phyloP scores from a whole-genome alignment of 129 eudicot species.

The Apium graveolens region DNA sequence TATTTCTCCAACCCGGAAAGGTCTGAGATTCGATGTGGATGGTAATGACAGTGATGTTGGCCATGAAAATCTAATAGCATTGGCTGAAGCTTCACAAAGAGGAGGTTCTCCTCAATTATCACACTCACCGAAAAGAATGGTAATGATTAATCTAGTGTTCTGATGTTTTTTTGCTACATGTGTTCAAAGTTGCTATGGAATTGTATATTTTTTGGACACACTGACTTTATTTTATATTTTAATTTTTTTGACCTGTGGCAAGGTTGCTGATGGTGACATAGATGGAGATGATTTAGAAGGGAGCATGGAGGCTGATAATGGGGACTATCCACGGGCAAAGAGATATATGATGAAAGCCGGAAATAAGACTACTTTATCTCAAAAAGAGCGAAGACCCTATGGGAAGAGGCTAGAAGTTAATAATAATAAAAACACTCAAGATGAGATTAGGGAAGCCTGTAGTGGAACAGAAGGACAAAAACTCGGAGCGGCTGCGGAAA shows the following conservation, averaged over 20 bases:
- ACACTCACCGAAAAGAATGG: conserved; percentile 23
- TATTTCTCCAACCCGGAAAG: conserved; percentile 28
- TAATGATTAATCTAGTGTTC: conserved; percentile 6
- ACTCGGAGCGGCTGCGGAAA: conserved; percentile 17
- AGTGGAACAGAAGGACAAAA: conserved; percentile 40
- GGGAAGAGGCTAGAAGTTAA: conserved; percentile 33
- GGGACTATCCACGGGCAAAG: conserved; percentile 7
- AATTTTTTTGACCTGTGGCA: not conserved
- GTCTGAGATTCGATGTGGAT: conserved; percentile 26
- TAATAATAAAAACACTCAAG: conserved; percentile 5
- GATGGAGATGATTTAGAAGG: conserved; percentile 46
- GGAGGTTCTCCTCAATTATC: conserved; percentile 40
- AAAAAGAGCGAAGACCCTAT: conserved; percentile 33
- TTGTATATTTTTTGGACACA: not conserved
- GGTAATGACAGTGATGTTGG: conserved; percentile 26
- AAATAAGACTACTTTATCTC: conserved; percentile 19
- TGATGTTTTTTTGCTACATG: not conserved
- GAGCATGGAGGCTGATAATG: conserved; percentile 41
- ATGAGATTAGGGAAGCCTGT: conserved; percentile 41
- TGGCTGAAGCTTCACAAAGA: conserved; percentile 46
- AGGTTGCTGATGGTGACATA: conserved; percentile 27
- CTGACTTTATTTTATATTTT: not conserved
- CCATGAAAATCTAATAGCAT: conserved; percentile 38
- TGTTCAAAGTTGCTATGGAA: not conserved
- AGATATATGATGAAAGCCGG: conserved; percentile 16